Evolutionary conservation across 139 green algal species (phyloP).

Genomic region (Axilococcus clingmanii): DNA sequence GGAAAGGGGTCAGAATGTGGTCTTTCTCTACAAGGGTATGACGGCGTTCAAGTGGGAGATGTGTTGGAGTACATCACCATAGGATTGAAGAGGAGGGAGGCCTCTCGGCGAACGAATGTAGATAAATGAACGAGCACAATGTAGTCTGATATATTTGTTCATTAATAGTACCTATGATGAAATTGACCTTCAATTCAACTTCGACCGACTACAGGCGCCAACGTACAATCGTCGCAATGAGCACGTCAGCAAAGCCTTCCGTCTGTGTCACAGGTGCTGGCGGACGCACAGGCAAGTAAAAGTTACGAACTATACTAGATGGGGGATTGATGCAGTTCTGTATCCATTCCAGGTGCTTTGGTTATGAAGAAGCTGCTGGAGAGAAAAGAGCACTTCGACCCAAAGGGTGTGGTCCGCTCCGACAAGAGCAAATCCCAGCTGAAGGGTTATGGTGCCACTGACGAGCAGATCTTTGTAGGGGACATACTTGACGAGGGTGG

Average conservation of each 20-base stretch:
- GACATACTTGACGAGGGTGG: slow-evolving; percentile 22
- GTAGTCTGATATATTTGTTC: too few species aligned
- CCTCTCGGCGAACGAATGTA: too few species aligned
- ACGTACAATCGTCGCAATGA: too few species aligned
- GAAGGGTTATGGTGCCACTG: slow-evolving; percentile 7
- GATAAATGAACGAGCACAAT: too few species aligned
- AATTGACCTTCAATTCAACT: background rate
- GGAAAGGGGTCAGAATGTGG: slow-evolving; percentile 69
- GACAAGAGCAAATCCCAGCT: slow-evolving; percentile 22
- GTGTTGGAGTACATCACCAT: slow-evolving; percentile 50
- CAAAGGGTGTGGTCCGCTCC: slow-evolving; percentile 40
- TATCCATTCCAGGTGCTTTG: too few species aligned
- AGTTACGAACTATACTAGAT: too few species aligned
- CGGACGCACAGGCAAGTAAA: slow-evolving; percentile 46
- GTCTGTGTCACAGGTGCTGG: slow-evolving; percentile 66
- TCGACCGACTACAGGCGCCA: too few species aligned
- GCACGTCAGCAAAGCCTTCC: too few species aligned
- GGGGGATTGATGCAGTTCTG: too few species aligned
- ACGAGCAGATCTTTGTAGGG: slow-evolving; percentile 27
- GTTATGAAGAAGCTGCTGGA: slow-evolving; percentile 57
- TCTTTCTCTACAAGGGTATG: slow-evolving; percentile 56
- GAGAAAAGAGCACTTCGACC: slow-evolving; percentile 20
- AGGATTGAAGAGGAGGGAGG: background rate
- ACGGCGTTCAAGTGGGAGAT: slow-evolving; percentile 47
- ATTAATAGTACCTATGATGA: slow-evolving; percentile 2